phyloP scores from a whole-genome alignment of 345 rosid genomes.

The Alliaria petiolata region DNA sequence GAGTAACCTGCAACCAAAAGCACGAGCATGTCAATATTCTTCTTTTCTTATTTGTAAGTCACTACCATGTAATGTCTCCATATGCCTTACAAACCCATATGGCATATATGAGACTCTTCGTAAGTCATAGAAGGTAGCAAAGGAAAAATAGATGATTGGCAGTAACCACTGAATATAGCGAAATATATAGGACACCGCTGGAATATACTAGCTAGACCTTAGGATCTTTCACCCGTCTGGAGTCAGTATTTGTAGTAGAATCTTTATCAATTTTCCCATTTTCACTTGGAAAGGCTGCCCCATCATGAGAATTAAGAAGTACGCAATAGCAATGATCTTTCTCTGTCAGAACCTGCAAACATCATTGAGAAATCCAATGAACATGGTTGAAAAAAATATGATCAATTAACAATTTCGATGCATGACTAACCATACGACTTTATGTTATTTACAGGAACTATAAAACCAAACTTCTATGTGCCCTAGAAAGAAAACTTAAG shows the following conservation, averaged over 20 bases:
- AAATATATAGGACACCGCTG: constrained; percentile 4
- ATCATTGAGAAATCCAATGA: constrained; percentile 7
- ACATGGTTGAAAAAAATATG: too few species aligned
- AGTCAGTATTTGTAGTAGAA: constrained; percentile 38
- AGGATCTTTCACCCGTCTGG: constrained; percentile 46
- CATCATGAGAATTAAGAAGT: constrained; percentile 87
- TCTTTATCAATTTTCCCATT: constrained; percentile 42
- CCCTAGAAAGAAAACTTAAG: not conserved
- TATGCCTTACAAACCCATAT: not conserved
- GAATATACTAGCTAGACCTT: constrained; percentile 84
- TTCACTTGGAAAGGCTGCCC: constrained; percentile 84
- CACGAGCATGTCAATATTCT: not conserved
- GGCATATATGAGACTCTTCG: not conserved
- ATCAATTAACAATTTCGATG: not conserved
- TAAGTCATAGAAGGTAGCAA: constrained; percentile 3
- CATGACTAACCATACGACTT: not conserved
- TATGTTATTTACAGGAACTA: not conserved
- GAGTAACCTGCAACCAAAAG: constrained; percentile 72
- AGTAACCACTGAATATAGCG: not conserved
- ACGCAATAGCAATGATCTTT: constrained; percentile 92
- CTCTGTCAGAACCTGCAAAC: constrained; percentile 75
- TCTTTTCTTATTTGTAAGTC: not conserved
- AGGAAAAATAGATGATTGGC: not conserved
- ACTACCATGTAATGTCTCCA: not conserved
- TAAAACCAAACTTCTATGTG: not conserved